Conservation (phyloP, 2,329 filamentous ascomycete species). For the Xylaria sp. region DNA sequence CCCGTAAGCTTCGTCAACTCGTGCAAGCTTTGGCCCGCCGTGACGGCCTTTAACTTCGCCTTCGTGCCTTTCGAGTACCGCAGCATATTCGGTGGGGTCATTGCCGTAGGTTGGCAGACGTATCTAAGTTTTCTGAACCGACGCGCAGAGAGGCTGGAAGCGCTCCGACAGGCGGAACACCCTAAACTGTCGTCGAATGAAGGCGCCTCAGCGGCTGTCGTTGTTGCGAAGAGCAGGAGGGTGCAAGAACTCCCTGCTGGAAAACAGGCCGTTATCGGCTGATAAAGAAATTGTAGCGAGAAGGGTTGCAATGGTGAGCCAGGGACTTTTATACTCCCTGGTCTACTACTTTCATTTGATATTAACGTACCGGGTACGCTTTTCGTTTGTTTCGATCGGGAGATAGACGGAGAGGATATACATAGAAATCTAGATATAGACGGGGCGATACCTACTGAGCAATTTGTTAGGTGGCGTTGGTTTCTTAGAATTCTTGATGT, state of each 20-base stretch:
- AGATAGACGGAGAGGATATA: neutral
- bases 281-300: neutral
- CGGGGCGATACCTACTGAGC: neutral
- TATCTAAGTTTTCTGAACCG: constrained; percentile 84
- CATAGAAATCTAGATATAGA: neutral
- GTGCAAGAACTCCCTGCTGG: neutral
- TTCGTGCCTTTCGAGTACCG: constrained; percentile 81
- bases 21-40: constrained; percentile 85
- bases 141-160: constrained; percentile 67
- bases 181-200: neutral
- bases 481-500: neutral
- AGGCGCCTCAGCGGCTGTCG: neutral
- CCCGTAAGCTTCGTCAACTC: constrained; percentile 79
- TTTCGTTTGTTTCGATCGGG: constrained; percentile 9
- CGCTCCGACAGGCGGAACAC: constrained; percentile 12
- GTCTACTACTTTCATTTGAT: neutral
- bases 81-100: constrained; percentile 76
- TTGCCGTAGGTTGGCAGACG: constrained; percentile 91
- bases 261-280: neutral
- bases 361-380: neutral
- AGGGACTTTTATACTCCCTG: neutral
- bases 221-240: neutral
- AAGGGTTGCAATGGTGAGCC: neutral
- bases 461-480: neutral
- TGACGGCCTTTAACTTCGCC: constrained; percentile 87